Base-by-base conservation (phyloP, 2,329 filamentous ascomycete species). In the Alternaria sp. region DNA sequence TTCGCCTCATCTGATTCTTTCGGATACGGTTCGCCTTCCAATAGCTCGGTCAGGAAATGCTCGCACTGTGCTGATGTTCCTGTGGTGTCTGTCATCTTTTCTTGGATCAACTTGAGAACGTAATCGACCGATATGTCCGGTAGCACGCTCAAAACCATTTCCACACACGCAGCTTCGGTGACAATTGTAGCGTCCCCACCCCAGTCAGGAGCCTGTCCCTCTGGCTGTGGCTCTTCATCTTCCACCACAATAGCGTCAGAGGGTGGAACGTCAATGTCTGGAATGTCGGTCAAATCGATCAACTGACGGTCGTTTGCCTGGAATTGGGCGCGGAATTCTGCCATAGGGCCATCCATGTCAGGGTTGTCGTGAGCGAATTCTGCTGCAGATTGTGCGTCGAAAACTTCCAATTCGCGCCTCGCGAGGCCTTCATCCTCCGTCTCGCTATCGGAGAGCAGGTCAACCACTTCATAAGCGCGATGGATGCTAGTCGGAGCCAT, bases 111-210 rank as follows among this genome's bases (percentile, higher is more conserved):
- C 3, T 58, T 51, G 23, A 75, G 62, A 17, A 71, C 75, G 59
- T 78, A 64, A 34, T 75, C 61, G 23, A 70, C 62, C 4, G 72
- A 68, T 31, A 77, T 72, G 39, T 76, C 75, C 8, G 75, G 74
- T 5, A 77, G 62, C 8, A 78, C 66, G 33, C 72, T 62, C 7
- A 77, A 26, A n/a, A 78, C 58, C 62, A 71, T 69, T 44, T 72
- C 68, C 26, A 77, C 51, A 52, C 70, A 76, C 1, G 62, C 62
- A 13, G 66, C 65, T 58, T 70, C 71, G 7, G 64, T 69, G 44
- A 75, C 24, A 3, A 64, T 14, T 17, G 59, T 41, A 13, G 21
- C 17, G 3, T 21, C 37, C 5, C 26, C 56, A 29, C 40, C 49
- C 34, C 31, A 40, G 8, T 51, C 45, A 8, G 26, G 10, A n/a